Evolutionary conservation across 2,329 filamentous ascomycete genomes (phyloP), one percentile per base, ranked within the genome.

Genomic region (Phaeoacremonium minimum): DNA sequence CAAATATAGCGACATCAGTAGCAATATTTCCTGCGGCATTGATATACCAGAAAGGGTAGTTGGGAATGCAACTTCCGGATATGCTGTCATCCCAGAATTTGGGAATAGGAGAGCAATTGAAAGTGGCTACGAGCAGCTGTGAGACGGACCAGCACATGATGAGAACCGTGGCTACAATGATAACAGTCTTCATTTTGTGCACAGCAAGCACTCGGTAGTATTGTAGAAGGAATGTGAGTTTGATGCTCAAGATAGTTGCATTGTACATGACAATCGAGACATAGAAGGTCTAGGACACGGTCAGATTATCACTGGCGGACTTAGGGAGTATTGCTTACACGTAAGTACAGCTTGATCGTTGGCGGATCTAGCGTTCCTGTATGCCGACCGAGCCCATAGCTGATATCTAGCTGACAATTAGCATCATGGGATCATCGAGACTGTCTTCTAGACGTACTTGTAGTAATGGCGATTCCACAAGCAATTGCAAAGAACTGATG

Each of bases 211-310:
- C 20, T n/a, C 30, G 36, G 15, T 38, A 35, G 4, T 41, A 41
- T 20, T 41, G 38, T 8, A 41, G 13, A 12, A 41, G 26, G 4
- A 41, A 18, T 15, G 29, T 35, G 16, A 41, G 31, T 16, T 41
- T 41, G 28, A 41, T 37, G 6, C 30, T 26, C 6, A 34, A 34
- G 2, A 41, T 18, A 13, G 22, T 20, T n/a, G 28, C 20, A 14
- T 41, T 37, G 19, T 41, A 41, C 15, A 41, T 29, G n/a, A 35
- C 31, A n/a, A 41, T 28, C 11, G 38, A 37, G 1, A 41, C 26
- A 12, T 35, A 41, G 14, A 41, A 41, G 13, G 11, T 9, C 38
- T 41, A 15, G 18, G n/a, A n/a, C n/a, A n/a, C n/a, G n/a, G n/a
- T n/a, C n/a, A n/a, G n/a, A n/a, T n/a, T n/a, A n/a, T n/a, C n/a